Evolutionary conservation across 148 eudicot species (phyloP), one percentile per base, ranked within the genome.

Genomic region (Camellia sinensis): DNA sequence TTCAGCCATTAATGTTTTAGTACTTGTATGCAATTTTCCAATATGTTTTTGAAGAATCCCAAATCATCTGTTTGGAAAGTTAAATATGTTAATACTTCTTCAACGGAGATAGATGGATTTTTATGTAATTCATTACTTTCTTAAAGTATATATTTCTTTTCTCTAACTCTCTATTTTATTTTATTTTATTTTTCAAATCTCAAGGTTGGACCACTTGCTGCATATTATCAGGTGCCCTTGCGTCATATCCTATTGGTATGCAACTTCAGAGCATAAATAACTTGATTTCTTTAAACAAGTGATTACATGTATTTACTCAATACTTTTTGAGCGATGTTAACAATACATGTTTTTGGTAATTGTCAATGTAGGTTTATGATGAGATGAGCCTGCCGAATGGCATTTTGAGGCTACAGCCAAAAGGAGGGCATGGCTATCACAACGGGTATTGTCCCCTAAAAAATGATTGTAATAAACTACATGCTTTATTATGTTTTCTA

Each of bases 321-420:
- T 46, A 19, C 17, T 10, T 19, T 2, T 70, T 70, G 52, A n/a
- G 14, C 19, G 19, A 18, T 5, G 40, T 22, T 53, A 70, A n/a
- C 56, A 48, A 3, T 8, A 10, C 3, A 10, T 69, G 29, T 3
- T 70, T 70, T 45, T n/a, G 56, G 74, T 40, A 41, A 48, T 41
- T 46, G 40, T 70, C 19, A 70, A 46, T 70, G 41, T 81, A 93
- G 99, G 87, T 91, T 62, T 92, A 92, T 79, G 98, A 97, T 71
- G 99, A 97, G 90, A 97, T 94, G 97, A 97, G 94, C 91, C 84
- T 97, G 71, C 95, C 98, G 22, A 97, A 94, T 83, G 99, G 99
- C 18, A 92, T 94, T 80, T 80, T 97, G 76, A 94, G 97, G 88
- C 85, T 97, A 87, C 98, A 94, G 87, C 99, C 90, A 0, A 97